Evolutionary conservation across 2,329 filamentous ascomycete genomes (phyloP), one percentile per base, ranked within the genome.

Genomic region (Fusarium acutatum): DNA sequence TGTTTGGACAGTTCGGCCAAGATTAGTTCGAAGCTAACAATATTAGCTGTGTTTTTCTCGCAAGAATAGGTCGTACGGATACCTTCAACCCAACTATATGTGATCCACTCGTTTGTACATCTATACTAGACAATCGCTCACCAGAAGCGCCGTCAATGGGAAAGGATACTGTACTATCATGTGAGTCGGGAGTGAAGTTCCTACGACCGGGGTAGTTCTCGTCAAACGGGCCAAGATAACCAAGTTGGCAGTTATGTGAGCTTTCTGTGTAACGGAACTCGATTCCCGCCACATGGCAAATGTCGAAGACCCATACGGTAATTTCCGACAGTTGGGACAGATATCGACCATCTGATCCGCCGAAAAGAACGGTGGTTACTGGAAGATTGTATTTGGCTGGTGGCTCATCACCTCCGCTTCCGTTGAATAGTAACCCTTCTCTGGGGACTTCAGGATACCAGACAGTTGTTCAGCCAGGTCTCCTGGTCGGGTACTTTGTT

Each of bases 401-500:
- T 15, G 52, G 37, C 15, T 41, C 4, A 18, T 56, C 10, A n/a
- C 26, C 52, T 30, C 6, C 5, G 12, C 22, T 56, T 30, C 52
- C 14, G 4, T 32, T 8, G 3, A 30, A 56, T 5, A 15, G 3
- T 7, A 56, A 9, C 3, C 22, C 28, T 4, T 20, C 38, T 4
- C 3, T 9, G 2, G 37, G 37, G 2, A 56, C 28, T 20, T 56
- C 14, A 6, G 52, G 22, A 32, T 41, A 56, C 52, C 52, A 41
- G 17, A 13, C 52, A 56, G 37, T 26, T 41, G 12, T 56, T 56
- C 0, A 41, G 15, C 52, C 52, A 56, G 8, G 5, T 18, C 11
- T 11, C 6, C 3, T 56, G 20, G 2, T 12, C 2, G 1, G 22
- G 17, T 12, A 38, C 8, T 9, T 14, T n/a, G 0, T 41, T 5